phyloP scores from a whole-genome alignment of 1,284 basidiomycete species.

The Meripilus lineatus region DNA sequence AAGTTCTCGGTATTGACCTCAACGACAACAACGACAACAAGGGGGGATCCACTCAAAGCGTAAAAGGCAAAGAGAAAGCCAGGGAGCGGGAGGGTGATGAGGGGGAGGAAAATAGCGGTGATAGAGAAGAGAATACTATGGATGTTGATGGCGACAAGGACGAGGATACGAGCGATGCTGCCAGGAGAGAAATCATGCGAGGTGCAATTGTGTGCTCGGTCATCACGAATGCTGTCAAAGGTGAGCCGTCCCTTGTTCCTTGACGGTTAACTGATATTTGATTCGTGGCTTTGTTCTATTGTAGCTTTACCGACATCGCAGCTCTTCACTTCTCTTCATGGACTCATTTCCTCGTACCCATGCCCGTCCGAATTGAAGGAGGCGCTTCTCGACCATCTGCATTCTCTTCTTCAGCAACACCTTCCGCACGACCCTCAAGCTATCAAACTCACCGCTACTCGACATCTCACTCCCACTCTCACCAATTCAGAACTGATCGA shows the following conservation, averaged over 20 bases:
- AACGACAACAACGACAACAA: slow-evolving; percentile 25
- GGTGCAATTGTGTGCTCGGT: slow-evolving; percentile 71
- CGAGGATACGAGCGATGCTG: slow-evolving; percentile 41
- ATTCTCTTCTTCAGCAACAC: slow-evolving; percentile 39
- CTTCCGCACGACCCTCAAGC: slow-evolving; percentile 47
- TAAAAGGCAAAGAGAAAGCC: slow-evolving; percentile 17
- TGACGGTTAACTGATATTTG: not conserved
- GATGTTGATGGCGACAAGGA: slow-evolving; percentile 38
- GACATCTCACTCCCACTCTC: slow-evolving; percentile 35
- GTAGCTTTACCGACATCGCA: slow-evolving; percentile 54
- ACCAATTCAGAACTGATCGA: slow-evolving; percentile 49
- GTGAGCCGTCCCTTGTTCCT: slow-evolving; percentile 33
- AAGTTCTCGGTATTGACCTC: slow-evolving; percentile 59
- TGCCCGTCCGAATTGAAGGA: slow-evolving; percentile 42
- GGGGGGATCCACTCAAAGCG: too few relatives aligned
- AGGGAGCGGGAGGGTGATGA: slow-evolving; percentile 20
- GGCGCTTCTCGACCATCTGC: slow-evolving; percentile 50
- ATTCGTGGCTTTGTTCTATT: not conserved
- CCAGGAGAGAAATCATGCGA: slow-evolving; percentile 57
- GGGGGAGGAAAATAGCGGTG: slow-evolving; percentile 36
- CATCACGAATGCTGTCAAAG: slow-evolving; percentile 59
- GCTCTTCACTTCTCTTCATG: slow-evolving; percentile 54
- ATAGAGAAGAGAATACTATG: slow-evolving; percentile 45
- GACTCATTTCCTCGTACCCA: slow-evolving; percentile 51
- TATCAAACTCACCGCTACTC: slow-evolving; percentile 47